Percentiles rank a stretch among this genome's conserved stretches.
Conservation (phyloP, 1,284 basidiomycete species). For the Neotropicomus parvogracilis region DNA sequence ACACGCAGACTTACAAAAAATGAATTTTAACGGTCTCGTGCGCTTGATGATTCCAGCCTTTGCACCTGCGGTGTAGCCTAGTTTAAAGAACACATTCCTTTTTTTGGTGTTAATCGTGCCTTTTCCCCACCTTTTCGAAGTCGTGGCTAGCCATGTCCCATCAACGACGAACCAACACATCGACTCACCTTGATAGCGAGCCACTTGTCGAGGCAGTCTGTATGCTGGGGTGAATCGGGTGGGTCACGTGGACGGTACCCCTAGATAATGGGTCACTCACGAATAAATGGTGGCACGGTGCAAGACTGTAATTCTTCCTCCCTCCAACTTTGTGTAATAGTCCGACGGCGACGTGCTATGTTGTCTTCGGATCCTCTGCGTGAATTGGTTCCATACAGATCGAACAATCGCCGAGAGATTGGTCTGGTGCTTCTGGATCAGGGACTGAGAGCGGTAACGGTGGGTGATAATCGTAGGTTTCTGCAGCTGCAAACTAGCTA, state of each 20-base stretch:
- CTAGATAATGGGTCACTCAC: conserved; percentile 45
- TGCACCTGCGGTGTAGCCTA: too few species aligned
- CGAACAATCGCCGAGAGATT: conserved; percentile 77
- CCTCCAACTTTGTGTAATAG: conserved; percentile 36
- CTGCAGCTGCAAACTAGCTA: conserved; percentile 55
- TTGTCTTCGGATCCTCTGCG: conserved; percentile 44
- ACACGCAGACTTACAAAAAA: too few species aligned
- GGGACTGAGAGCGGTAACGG: conserved; percentile 52
- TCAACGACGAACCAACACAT: not conserved
- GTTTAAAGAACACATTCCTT: too few species aligned
- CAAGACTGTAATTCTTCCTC: conserved; percentile 75
- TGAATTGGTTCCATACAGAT: conserved; percentile 89
- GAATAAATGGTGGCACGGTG: conserved; percentile 87
- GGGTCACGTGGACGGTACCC: not conserved
- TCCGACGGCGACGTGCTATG: conserved; percentile 32
- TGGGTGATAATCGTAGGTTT: conserved; percentile 83
- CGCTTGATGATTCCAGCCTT: too few species aligned
- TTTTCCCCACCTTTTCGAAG: too few species aligned
- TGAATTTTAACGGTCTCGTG: too few species aligned
- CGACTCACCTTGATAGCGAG: conserved; percentile 68
- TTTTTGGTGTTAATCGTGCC: too few species aligned
- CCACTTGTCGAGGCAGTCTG: conserved; percentile 85
- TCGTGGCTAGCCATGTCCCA: conserved; percentile 1
- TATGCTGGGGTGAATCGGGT: conserved; percentile 51
- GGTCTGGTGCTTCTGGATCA: conserved; percentile 70